Base-by-base conservation (phyloP, 495 filamentous ascomycete species). In the Penicillium antarcticum region DNA sequence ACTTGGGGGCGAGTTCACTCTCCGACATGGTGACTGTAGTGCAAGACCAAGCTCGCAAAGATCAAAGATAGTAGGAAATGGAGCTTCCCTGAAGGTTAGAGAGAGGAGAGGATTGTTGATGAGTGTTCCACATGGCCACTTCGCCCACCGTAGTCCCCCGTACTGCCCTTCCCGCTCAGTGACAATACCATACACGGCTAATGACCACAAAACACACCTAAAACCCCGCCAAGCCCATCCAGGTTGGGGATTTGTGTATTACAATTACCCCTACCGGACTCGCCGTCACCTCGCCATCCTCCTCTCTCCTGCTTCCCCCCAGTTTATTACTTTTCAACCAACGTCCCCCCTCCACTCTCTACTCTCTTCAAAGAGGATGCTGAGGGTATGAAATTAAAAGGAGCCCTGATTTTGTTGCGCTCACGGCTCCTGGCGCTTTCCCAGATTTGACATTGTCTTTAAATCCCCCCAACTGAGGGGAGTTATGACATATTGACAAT, bases 1-100 rank as follows among this genome's bases (percentile, higher is more conserved):
- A 97, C 70, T 89, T 88, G 48, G 95, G 94, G 40, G 87, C 76
- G 26, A 87, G 67, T 47, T 87, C 85, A 49, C 80, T 82, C 45
- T 86, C 85, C 46, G 80, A 76, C 85, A 88, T 91, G 51, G 46
- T 82, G 66, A 53, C 17, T 10, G 17, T 36, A 10, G 16, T 8
- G 40, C 48, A 42, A 32, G 36, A 42, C 2, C 13, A 19, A 21
- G 24, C 23, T 23, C 29, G 31, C 24, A 14, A 4, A 37, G 18
- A 43, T 23, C 10, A 39, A 26, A 26, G 1, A 10, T 9, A 46
- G 45, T 14, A 43, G 17, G 47, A 8, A 42, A 42, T 35, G 32
- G 32, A 48, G 37, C 36, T 40, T 23, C 52, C 40, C 24, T 14
- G 29, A 33, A 33, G 33, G 36, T 19, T 29, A 24, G 40, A 39